Evolutionary conservation across 257 asterid species (phyloP).

Genomic region (Solanum chilense): DNA sequence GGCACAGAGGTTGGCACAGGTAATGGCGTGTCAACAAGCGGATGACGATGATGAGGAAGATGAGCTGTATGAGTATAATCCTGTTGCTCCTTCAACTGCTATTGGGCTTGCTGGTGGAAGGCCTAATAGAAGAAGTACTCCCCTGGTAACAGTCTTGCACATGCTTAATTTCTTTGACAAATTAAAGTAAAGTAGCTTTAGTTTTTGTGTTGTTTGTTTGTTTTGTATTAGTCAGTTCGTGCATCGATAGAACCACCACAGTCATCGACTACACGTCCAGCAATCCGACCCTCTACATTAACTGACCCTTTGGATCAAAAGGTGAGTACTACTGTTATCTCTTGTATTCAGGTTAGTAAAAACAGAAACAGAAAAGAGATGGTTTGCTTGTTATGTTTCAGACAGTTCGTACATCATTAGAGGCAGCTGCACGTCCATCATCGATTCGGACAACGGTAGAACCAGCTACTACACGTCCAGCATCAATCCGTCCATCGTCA

Average conservation of each 20-base stretch:
- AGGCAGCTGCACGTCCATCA: slow-evolving; percentile 4
- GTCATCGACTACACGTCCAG: not conserved
- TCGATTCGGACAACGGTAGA: not conserved
- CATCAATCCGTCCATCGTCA: slow-evolving; percentile 2
- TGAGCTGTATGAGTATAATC: slow-evolving; percentile 47
- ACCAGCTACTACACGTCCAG: slow-evolving; percentile 13
- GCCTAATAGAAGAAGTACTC: slow-evolving; percentile 40
- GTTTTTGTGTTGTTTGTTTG: slow-evolving; percentile 1
- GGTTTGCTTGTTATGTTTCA: slow-evolving; percentile 25
- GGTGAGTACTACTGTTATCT: not conserved
- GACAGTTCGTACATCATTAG: slow-evolving; percentile 56
- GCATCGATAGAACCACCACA: slow-evolving; percentile 30
- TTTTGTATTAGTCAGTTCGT: slow-evolving; percentile 57
- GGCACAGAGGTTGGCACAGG: slow-evolving; percentile 82
- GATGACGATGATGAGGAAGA: slow-evolving; percentile 70
- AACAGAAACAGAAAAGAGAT: not conserved
- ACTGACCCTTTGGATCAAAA: not conserved
- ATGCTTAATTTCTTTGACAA: not conserved
- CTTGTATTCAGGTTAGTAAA: not conserved
- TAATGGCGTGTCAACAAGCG: slow-evolving; percentile 66
- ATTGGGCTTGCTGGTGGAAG: slow-evolving; percentile 74
- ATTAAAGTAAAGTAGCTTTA: not conserved
- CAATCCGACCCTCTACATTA: not conserved
- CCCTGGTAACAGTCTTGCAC: slow-evolving; percentile 32
- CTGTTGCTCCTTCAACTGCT: slow-evolving; percentile 42